Percentiles rank a stretch among this genome's conserved stretches.
Evolutionary conservation across 1,284 basidiomycete species (phyloP).

Genomic region (Ustilago cynodontis): DNA sequence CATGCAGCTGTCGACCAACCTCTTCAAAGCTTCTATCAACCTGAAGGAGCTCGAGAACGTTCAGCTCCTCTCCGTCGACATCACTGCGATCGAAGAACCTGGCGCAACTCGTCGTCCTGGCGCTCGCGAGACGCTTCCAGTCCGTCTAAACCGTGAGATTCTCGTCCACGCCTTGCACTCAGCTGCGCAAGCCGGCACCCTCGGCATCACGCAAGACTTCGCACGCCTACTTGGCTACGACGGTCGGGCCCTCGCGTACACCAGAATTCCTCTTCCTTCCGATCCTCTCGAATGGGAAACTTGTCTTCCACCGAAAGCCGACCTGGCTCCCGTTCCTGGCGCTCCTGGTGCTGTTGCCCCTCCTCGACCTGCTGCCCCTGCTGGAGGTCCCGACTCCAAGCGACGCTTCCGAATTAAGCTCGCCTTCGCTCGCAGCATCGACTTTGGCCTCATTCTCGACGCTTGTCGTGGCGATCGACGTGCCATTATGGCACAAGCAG

Average conservation of each 20-base stretch:
- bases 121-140: constrained; percentile 21
- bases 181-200: constrained; percentile 5
- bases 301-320: constrained; percentile 36
- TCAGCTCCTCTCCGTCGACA: constrained; percentile 47
- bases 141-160: constrained; percentile 23
- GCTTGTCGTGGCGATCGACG: constrained; percentile 44
- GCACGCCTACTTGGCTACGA: constrained; percentile 38
- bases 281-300: constrained; percentile 26
- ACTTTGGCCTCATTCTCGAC: constrained; percentile 25
- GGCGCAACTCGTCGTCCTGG: background rate
- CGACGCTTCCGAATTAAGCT: constrained; percentile 46
- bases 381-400: constrained; percentile 1
- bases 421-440: constrained; percentile 31
- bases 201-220: constrained; percentile 36
- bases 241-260: constrained; percentile 40
- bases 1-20: constrained; percentile 35
- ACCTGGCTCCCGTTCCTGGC: constrained; percentile 24
- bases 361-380: constrained; percentile 9
- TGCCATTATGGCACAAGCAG: constrained; percentile 35
- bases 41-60: constrained; percentile 7
- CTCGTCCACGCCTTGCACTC: constrained; percentile 17
- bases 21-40: constrained; percentile 19
- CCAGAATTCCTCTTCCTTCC: constrained; percentile 13
- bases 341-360: constrained; percentile 21
- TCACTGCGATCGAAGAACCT: constrained; percentile 32